Base-by-base conservation (phyloP, 2,329 filamentous ascomycete species). In the Elsinoe fawcettii region DNA sequence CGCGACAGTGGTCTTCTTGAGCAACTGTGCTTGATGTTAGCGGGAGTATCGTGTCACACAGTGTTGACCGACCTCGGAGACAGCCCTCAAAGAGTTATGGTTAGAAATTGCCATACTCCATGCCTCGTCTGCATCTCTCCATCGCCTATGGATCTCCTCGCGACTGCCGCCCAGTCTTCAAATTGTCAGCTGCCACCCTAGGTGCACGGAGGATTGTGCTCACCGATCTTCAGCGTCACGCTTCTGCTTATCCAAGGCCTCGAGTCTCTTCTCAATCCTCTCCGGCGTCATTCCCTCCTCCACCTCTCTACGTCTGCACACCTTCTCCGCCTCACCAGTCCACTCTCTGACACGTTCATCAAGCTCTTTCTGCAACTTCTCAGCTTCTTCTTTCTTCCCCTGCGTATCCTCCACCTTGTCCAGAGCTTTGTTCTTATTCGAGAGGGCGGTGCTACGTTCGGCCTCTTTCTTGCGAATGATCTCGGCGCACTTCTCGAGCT, bases 1-100 rank as follows among this genome's bases (percentile, higher is more conserved):
- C 58, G 86, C 75, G 8, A 75, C 72, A 39, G 96, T 80, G 0
- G 90, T 83, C 30, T 76, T 66, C 63, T 78, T 79, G 43, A 84
- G 73, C 49, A 73, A 70, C 75, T 82, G 59, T 55, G 20, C 8
- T 5, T 14, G 14, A 14, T 27, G 18, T 30, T 25, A 32, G 27
- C 3, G n/a, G 9, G 12, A 7, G 44, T 18, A 16, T 34, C 22
- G 44, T 37, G 6, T 39, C 27, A 25, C 57, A 70, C 61, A 77
- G 30, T 74, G 46, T 76, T 70, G 9, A 70, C 70, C 58, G 69
- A 78, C 76, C 62, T 73, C 66, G 37, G 67, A 66, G 16, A 75
- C 61, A 20, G 59, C 58, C 32, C 63, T 60, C 60, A 69, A 59
- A 1, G 62, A 58, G 9, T 63, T 58, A 22, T 64, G 56, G 22